A percentile compares a stretch with the other conserved stretches of the same genome.
Evolutionary conservation across 805 yeast species (phyloP).

Genomic region (Lachancea kluyveri): DNA sequence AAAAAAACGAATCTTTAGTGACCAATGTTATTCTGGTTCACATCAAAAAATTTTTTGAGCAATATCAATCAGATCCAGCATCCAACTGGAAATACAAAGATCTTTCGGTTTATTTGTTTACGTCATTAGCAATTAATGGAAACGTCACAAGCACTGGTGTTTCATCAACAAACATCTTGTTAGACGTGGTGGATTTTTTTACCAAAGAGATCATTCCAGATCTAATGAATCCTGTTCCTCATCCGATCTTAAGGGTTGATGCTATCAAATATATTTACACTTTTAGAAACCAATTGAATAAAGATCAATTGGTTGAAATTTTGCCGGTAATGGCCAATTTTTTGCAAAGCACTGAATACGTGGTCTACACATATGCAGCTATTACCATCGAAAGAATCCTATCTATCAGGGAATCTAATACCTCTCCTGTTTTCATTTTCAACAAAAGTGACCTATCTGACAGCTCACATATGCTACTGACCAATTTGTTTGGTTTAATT

Average conservation of each 20-base stretch:
- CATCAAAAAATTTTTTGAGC: conserved; percentile 58
- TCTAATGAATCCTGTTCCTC: conserved; percentile 49
- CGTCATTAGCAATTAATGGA: conserved; percentile 89
- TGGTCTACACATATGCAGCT: conserved; percentile 89
- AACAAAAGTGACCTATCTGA: conserved; percentile 66
- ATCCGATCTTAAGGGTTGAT: conserved; percentile 82
- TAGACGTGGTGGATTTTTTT: conserved; percentile 86
- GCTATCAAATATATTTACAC: conserved; percentile 86
- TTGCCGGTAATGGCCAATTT: conserved; percentile 73
- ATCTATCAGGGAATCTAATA: conserved; percentile 54
- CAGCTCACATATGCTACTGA: conserved; percentile 53
- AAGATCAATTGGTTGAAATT: conserved; percentile 71
- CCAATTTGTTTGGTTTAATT: conserved; percentile 61
- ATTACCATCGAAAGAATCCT: conserved; percentile 86
- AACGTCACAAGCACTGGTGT: conserved; percentile 82
- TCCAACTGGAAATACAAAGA: conserved; percentile 81
- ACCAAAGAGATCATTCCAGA: conserved; percentile 76
- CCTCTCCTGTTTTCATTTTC: conserved; percentile 56
- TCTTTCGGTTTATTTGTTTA: conserved; percentile 76
- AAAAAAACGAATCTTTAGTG: conserved; percentile 63
- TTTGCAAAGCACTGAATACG: conserved; percentile 60
- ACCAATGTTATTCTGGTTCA: conserved; percentile 71
- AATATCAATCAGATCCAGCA: conserved; percentile 37
- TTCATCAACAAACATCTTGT: conserved; percentile 72
- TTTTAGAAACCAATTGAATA: conserved; percentile 89